Evolutionary conservation across 345 rosid species (phyloP), one percentile per base, ranked within the genome.

Genomic region (Physaria fendleri): DNA sequence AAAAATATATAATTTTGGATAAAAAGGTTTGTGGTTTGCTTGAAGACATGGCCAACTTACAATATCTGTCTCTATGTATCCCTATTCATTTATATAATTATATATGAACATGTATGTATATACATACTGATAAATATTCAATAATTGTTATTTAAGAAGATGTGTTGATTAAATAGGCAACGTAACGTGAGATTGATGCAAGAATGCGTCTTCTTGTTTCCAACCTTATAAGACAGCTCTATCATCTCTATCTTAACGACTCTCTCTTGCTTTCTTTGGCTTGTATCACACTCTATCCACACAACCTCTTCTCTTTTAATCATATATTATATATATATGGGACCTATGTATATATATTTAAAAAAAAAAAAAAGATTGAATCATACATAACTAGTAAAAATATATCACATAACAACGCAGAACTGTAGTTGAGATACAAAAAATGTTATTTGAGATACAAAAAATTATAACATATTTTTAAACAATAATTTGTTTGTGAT

Each of bases 21-120:
- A 58, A 56, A 37, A 65, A 15, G 65, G 59, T 39, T 43, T 48
- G 64, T 67, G 33, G 74, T 42, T 81, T 68, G 55, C 74, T 74
- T 78, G 79, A 21, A 61, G 51, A 40, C 66, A 56, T 66, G 44
- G 73, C 73, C 79, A 71, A 75, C 73, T 56, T 73, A 64, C 69
- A 39, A 70, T 56, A 63, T 70, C 46, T 63, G 68, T 62, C 69
- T 40, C 38, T 13, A 46, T 38, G 25, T 45, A 54, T 22, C 33
- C 16, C 16, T 63, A 53, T 48, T 61, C 71, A 25, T 18, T n/a
- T n/a, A n/a, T 18, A n/a, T n/a, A n/a, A n/a, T n/a, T n/a, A n/a
- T n/a, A n/a, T n/a, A 59, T 60, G 17, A 17, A 43, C 27, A 44
- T 53, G 35, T 37, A 37, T 8, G n/a, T n/a, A n/a, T 1, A 11